These are phyloP conservation scores for Suillus subluteus DNA, from an alignment of 768 basidiomycete species.

Conservation along the genomic window DNA sequence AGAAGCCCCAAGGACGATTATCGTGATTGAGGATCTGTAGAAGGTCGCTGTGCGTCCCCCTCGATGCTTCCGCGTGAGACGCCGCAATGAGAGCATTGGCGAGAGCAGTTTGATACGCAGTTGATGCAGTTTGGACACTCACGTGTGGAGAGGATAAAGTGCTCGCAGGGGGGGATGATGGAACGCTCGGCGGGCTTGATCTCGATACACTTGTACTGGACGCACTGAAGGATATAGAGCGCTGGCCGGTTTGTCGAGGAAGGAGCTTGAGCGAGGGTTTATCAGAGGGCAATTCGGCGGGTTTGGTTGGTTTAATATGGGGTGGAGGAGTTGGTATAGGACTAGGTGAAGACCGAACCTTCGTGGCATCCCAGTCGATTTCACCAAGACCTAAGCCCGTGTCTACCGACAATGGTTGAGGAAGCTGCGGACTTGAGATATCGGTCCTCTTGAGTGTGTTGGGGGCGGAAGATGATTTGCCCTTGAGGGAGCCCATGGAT, in stretches of 20 bases:
- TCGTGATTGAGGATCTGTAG: slow-evolving; percentile 91
- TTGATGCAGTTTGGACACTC: slow-evolving; percentile 28
- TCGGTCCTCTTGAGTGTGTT: slow-evolving; percentile 37
- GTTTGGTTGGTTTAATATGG: slow-evolving; percentile 27
- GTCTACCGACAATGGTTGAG: slow-evolving; percentile 57
- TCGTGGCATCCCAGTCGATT: slow-evolving; percentile 48
- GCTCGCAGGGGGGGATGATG: slow-evolving; percentile 56
- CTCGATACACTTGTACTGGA: slow-evolving; percentile 32
- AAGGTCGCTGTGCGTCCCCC: slow-evolving; percentile 89
- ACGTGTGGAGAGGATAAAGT: slow-evolving; percentile 35
- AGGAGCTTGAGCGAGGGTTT: slow-evolving; percentile 38
- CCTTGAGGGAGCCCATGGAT: slow-evolving; percentile 81
- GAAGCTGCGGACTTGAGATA: slow-evolving; percentile 53
- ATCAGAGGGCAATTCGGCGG: slow-evolving; percentile 34
- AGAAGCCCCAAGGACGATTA: slow-evolving; percentile 88
- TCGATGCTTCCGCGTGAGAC: slow-evolving; percentile 92
- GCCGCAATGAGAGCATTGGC: slow-evolving; percentile 91
- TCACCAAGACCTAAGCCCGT: slow-evolving; percentile 59
- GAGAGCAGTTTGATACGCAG: slow-evolving; percentile 63
- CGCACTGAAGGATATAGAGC: slow-evolving; percentile 69
- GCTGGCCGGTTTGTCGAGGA: slow-evolving; percentile 57
- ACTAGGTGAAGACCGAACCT: slow-evolving; percentile 4
- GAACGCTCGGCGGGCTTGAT: slow-evolving; percentile 52
- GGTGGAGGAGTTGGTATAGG: slow-evolving; percentile 14
- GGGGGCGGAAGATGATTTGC: slow-evolving; percentile 43